These are phyloP conservation scores for Rhynchosporium graminicola DNA, from an alignment of 2,329 filamentous ascomycete species.

Conservation along the genomic window DNA sequence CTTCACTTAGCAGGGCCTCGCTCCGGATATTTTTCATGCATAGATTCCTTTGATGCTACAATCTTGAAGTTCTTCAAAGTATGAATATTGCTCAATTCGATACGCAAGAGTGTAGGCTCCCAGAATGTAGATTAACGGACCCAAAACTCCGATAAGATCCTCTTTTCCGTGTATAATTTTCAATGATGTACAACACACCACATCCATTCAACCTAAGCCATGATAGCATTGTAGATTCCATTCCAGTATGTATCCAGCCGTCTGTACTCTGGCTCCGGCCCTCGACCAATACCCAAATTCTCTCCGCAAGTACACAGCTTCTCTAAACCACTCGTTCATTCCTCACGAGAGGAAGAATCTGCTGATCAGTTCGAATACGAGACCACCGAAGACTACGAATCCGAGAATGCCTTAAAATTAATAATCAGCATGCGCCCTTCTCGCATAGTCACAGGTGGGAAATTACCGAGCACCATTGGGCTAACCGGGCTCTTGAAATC, in stretches of 20 bases:
- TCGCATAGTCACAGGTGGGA: neutral
- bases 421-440: conserved; percentile 8
- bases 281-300: neutral
- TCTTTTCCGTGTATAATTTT: conserved; percentile 12
- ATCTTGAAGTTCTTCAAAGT: neutral
- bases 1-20: conserved; percentile 4
- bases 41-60: conserved; percentile 16
- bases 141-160: conserved; percentile 4
- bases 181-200: conserved; percentile 14
- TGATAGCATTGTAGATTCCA: neutral
- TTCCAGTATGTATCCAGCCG: neutral
- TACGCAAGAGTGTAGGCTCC: conserved; percentile 7
- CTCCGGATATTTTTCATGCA: conserved; percentile 1
- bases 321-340: neutral
- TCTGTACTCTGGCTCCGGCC: neutral
- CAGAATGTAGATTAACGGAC: neutral
- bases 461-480: conserved; percentile 63
- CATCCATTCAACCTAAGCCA: neutral
- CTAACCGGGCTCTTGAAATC: conserved; percentile 57
- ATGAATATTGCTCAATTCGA: neutral
- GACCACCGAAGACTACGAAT: conserved; percentile 41
- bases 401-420: conserved; percentile 34
- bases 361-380: conserved; percentile 43
- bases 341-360: conserved; percentile 39
- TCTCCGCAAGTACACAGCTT: neutral